Conservation (phyloP, 2,329 filamentous ascomycete genomes). For the Trichoderma citrinoviride region DNA sequence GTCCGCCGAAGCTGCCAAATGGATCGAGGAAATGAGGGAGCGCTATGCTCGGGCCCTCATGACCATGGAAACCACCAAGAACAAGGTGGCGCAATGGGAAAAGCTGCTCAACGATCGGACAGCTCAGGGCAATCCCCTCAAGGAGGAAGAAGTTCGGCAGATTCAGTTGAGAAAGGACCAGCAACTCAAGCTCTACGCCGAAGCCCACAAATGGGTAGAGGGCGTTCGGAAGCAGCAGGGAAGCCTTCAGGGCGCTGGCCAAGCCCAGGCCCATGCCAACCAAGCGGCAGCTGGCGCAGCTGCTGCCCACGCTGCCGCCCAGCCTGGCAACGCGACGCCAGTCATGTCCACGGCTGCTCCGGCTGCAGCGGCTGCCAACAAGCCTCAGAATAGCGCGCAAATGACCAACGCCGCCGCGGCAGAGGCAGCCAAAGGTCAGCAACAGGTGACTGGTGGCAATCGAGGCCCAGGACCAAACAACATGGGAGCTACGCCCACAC, state of each 20-base stretch:
- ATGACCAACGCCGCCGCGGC: constrained; percentile 46
- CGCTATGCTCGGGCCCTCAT: constrained; percentile 49
- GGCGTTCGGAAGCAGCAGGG: constrained; percentile 47
- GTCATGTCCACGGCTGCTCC: constrained; percentile 19
- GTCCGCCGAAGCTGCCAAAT: constrained; percentile 46
- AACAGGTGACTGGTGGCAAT: constrained; percentile 32
- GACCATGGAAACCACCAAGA: constrained; percentile 48
- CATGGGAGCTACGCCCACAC: constrained; percentile 25
- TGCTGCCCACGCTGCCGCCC: constrained; percentile 20
- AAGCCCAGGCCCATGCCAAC: constrained; percentile 30
- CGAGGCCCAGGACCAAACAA: constrained; percentile 34
- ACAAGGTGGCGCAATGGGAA: constrained; percentile 44
- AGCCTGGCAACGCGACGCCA: constrained; percentile 27
- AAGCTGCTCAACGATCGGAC: constrained; percentile 42
- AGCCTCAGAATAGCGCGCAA: constrained; percentile 32
- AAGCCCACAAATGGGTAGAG: constrained; percentile 50
- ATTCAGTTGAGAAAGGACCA: constrained; percentile 45
- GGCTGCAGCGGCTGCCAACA: constrained; percentile 23
- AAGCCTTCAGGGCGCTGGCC: constrained; percentile 31
- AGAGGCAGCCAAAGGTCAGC: constrained; percentile 48
- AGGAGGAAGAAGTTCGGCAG: constrained; percentile 47
- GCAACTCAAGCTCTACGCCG: constrained; percentile 44
- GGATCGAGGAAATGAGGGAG: constrained; percentile 47
- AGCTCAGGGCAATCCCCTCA: constrained; percentile 44
- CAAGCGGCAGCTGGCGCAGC: constrained; percentile 27